Evolutionary conservation across 2,329 filamentous ascomycete genomes (phyloP).

Genomic region (Alternaria triticimaculans): DNA sequence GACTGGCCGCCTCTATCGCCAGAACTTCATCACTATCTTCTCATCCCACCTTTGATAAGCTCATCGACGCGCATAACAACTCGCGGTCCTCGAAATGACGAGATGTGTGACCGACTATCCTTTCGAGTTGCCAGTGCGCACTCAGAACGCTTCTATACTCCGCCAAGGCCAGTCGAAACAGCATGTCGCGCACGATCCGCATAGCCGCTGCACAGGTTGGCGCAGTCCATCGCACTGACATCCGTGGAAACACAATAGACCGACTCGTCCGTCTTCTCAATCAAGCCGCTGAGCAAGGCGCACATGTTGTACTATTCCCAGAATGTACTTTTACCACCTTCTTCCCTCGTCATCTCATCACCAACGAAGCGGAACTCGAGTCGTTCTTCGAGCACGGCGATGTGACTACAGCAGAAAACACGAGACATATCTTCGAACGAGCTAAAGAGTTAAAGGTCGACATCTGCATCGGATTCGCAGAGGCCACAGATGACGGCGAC

Average conservation of each 20-base stretch:
- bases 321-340: constrained; percentile 63
- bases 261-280: constrained; percentile 59
- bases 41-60: background rate
- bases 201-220: constrained; percentile 63
- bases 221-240: constrained; percentile 51
- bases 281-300: constrained; percentile 52
- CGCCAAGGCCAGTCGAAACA: background rate
- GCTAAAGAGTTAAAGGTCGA: constrained; percentile 58
- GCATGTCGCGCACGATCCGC: constrained; percentile 50
- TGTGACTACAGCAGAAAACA: constrained; percentile 50
- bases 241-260: constrained; percentile 50
- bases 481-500: constrained; percentile 51
- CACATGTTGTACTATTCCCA: constrained; percentile 59
- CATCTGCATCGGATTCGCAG: constrained; percentile 60
- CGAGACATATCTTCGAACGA: constrained; percentile 56
- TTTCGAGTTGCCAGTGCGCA: background rate
- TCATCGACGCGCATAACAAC: background rate
- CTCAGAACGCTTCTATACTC: background rate
- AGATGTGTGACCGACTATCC: background rate
- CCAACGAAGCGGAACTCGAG: constrained; percentile 53
- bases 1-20: background rate
- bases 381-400: constrained; percentile 58
- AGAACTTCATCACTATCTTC: background rate
- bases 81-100: background rate
- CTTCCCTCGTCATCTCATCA: constrained; percentile 59